These are phyloP conservation scores for Eimeria acervulina DNA, from an alignment of 169 alveolate species.

Conservation along the genomic window DNA sequence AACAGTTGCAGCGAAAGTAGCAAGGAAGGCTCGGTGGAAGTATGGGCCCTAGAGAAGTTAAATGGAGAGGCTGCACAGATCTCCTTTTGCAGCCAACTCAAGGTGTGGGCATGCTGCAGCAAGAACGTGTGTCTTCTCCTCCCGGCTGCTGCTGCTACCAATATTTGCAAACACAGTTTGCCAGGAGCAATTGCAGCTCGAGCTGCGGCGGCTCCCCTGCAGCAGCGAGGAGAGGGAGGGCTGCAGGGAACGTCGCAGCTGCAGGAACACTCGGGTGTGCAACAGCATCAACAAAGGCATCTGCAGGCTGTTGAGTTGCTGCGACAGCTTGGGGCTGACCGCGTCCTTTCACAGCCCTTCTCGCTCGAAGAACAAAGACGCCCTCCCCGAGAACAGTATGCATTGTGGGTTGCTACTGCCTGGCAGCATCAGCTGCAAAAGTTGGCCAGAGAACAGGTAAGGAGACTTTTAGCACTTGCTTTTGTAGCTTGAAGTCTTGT, in stretches of 20 bases:
- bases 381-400: slow-evolving; percentile 11
- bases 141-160: slow-evolving; percentile 40
- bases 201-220: slow-evolving; percentile 23
- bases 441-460: background rate
- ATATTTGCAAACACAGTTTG: background rate
- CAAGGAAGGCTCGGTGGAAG: slow-evolving; percentile 15
- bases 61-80: slow-evolving; percentile 82
- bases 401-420: slow-evolving; percentile 58
- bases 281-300: slow-evolving; percentile 25
- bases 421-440: slow-evolving; percentile 56
- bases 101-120: slow-evolving; percentile 81
- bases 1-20: background rate
- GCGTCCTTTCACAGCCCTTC: background rate
- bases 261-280: background rate
- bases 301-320: slow-evolving; percentile 25
- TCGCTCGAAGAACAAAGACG: background rate
- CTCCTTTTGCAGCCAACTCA: slow-evolving; percentile 63
- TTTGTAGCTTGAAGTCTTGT: background rate
- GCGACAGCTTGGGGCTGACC: slow-evolving; percentile 61
- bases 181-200: background rate
- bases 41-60: slow-evolving; percentile 76
- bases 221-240: background rate
- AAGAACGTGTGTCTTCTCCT: slow-evolving; percentile 73
- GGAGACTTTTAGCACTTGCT: background rate
- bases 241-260: background rate